Evolutionary conservation across 2,329 filamentous ascomycete genomes (phyloP).

Genomic region (Coniochaeta sp.): DNA sequence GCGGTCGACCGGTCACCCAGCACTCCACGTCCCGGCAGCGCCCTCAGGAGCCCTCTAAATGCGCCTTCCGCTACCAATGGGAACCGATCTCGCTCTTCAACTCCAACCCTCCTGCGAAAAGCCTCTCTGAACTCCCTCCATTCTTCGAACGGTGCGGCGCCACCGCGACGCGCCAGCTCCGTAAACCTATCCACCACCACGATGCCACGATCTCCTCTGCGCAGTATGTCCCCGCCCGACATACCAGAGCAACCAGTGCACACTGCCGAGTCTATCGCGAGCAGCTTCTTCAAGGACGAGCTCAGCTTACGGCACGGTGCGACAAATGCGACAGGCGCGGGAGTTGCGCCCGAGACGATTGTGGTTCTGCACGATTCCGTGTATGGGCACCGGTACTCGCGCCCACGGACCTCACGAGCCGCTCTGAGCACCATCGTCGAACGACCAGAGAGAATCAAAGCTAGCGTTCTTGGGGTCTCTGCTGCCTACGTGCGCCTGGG

Average conservation of each 20-base stretch:
- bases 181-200: constrained; percentile 24
- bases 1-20: constrained; percentile 30
- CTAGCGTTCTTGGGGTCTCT: constrained; percentile 73
- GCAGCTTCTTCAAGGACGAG: constrained; percentile 63
- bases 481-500: constrained; percentile 88
- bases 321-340: constrained; percentile 16
- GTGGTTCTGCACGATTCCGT: constrained; percentile 90
- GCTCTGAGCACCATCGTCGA: constrained; percentile 80
- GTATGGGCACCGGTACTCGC: constrained; percentile 87
- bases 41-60: constrained; percentile 35
- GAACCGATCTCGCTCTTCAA: constrained; percentile 36
- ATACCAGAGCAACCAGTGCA: constrained; percentile 27
- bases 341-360: constrained; percentile 52
- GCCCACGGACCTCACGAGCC: constrained; percentile 67
- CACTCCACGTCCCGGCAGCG: constrained; percentile 25
- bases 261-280: constrained; percentile 54
- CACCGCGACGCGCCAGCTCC: constrained; percentile 42
- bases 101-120: constrained; percentile 46
- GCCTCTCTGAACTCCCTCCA: constrained; percentile 51
- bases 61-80: constrained; percentile 20
- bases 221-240: constrained; percentile 21
- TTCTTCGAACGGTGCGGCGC: constrained; percentile 30
- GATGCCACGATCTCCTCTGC: constrained; percentile 22
- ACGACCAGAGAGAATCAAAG: constrained; percentile 82
- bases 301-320: constrained; percentile 52